Base-by-base conservation (phyloP, 148 eudicot species). In the Rheum nobile region DNA sequence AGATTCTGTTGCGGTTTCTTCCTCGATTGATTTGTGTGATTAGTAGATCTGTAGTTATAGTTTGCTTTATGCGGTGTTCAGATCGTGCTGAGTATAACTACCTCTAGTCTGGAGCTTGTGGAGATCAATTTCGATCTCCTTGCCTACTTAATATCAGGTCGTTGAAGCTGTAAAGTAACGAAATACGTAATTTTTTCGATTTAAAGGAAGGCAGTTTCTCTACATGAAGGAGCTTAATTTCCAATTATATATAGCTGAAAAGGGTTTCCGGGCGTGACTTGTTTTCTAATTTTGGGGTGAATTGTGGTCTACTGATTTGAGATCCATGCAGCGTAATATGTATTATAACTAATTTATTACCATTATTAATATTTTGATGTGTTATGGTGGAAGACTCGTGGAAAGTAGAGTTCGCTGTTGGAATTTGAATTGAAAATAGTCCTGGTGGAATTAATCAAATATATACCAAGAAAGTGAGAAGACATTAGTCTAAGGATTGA, bases 271-370 rank as follows among this genome's bases (percentile, higher is more conserved):
- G 34, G 34, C 28, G 67, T 28, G 35, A 11, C 67, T 2, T 59
- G 19, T 12, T 59, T 59, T 26, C 65, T 57, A 57, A 6, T 59
- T 26, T 59, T 59, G 17, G 35, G 35, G 17, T 59, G 67, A 59
- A 59, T 28, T 59, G 1, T 59, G 12, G 67, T 59, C 34, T 59
- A 59, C 19, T 9, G 34, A 59, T 59, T 54, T 59, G 67, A 59
- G 67, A 59, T 59, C 67, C 67, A 59, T 59, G 67, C 67, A 59
- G 67, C 67, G 67, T 26, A 59, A 59, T 34, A 59, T 26, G 67
- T 59, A 11, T 26, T 10, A 0, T 0, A 28, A 28, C 2, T 10
- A 29, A 28, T 12, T 28, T 1, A 8, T 24, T 55, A 22, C n/a
- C n/a, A 22, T 55, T 55, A 9, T 59, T 59, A 5, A 4, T 59